Conservation (phyloP, 2,329 filamentous ascomycete species). For the Aspergillus pseudoterreus region DNA sequence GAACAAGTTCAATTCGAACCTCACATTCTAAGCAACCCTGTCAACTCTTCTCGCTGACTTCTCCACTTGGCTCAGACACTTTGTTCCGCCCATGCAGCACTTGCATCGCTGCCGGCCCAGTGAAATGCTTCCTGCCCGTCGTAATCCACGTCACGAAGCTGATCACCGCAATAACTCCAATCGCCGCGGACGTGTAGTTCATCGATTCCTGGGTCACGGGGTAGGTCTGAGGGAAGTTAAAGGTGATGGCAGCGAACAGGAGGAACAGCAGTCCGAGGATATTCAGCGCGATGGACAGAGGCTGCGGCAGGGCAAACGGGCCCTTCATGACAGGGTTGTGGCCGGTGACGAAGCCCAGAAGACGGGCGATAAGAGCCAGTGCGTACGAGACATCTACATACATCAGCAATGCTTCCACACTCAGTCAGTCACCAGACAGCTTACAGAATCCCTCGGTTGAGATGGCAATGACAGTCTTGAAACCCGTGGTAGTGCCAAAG, state of each 20-base stretch:
- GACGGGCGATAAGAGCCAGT: slow-evolving; percentile 50
- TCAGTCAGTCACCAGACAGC: slow-evolving; percentile 11
- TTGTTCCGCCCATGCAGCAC: slow-evolving; percentile 7
- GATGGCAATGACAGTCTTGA: slow-evolving; percentile 55
- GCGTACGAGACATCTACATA: slow-evolving; percentile 54
- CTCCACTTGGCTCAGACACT: neutral
- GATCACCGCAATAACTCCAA: slow-evolving; percentile 53
- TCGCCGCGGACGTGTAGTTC: slow-evolving; percentile 57
- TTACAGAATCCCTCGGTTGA: slow-evolving; percentile 56
- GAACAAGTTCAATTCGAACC: no score
- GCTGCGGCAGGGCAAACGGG: slow-evolving; percentile 40
- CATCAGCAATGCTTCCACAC: neutral
- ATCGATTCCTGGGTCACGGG: slow-evolving; percentile 54
- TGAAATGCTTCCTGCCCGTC: slow-evolving; percentile 49
- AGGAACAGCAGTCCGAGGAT: slow-evolving; percentile 51
- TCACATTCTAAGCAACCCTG: no score
- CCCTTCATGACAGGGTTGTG: slow-evolving; percentile 36
- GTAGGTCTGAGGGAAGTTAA: slow-evolving; percentile 52
- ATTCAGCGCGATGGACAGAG: slow-evolving; percentile 47
- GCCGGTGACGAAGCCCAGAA: slow-evolving; percentile 45
- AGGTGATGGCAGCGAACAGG: slow-evolving; percentile 53
- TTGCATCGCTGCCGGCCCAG: slow-evolving; percentile 38
- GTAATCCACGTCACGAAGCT: slow-evolving; percentile 51
- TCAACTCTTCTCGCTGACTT: neutral
- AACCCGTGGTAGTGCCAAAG: slow-evolving; percentile 53